Conservation (phyloP, 1,284 basidiomycete genomes). For the Heterobasidion occidentale region DNA sequence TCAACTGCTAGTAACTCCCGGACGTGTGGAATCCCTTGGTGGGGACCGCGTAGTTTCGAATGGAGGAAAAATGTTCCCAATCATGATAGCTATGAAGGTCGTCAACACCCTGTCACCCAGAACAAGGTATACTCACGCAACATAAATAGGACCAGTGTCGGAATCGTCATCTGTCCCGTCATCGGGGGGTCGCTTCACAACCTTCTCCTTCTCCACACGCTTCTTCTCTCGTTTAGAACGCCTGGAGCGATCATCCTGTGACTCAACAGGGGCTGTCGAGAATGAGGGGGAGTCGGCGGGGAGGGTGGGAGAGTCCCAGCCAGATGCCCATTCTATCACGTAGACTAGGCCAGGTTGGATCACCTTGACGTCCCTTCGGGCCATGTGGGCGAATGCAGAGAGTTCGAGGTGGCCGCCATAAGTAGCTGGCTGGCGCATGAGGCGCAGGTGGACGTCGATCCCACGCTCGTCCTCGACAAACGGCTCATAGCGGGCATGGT, state of each 20-base stretch:
- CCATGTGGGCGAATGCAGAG: slow-evolving; percentile 82
- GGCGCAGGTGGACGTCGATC: slow-evolving; percentile 59
- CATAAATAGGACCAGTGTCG: too few species aligned
- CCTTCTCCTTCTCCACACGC: too few species aligned
- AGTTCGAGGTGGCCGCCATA: slow-evolving; percentile 91
- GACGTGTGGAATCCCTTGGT: slow-evolving; percentile 69
- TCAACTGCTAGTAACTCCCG: slow-evolving; percentile 38
- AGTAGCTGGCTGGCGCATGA: slow-evolving; percentile 76
- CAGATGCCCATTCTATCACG: slow-evolving; percentile 69
- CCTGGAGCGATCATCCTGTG: too few species aligned
- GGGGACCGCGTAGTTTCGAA: slow-evolving; percentile 84
- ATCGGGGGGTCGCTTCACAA: too few species aligned
- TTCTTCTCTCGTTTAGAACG: too few species aligned
- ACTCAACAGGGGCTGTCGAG: too few species aligned
- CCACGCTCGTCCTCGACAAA: slow-evolving; percentile 87
- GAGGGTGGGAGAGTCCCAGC: slow-evolving; percentile 28
- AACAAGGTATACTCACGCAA: too few species aligned
- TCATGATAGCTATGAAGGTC: slow-evolving; percentile 63
- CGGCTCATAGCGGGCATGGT: slow-evolving; percentile 72
- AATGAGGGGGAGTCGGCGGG: slow-evolving; percentile 16
- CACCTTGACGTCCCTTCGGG: slow-evolving; percentile 77
- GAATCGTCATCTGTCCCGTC: too few species aligned
- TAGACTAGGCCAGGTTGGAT: slow-evolving; percentile 85
- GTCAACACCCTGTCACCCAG: too few species aligned
- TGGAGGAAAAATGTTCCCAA: slow-evolving; percentile 93